Conservation (phyloP, 2,329 filamentous ascomycete species). For the Neonectria punicea region DNA sequence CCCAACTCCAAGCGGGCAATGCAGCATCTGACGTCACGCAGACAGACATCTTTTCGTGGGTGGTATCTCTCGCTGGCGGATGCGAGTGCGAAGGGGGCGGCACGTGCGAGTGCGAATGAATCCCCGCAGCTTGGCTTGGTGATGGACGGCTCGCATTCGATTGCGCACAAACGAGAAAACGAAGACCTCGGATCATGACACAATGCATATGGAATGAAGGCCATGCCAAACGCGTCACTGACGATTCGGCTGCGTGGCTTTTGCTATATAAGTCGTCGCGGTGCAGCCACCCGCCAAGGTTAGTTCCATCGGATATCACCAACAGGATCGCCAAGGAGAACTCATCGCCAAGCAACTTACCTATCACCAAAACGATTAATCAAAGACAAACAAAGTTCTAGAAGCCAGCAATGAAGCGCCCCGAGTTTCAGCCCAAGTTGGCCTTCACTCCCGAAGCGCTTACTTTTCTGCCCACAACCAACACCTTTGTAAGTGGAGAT, state of each 20-base stretch:
- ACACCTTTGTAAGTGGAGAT: constrained; percentile 34
- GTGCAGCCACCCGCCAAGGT: background rate
- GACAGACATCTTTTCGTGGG: background rate
- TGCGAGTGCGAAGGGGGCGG: background rate
- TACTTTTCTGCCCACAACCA: constrained; percentile 23
- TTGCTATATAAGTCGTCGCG: background rate
- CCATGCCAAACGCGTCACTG: background rate
- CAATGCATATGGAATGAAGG: background rate
- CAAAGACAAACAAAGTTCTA: background rate
- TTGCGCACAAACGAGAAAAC: background rate
- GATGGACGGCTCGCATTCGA: background rate
- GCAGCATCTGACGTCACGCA: background rate
- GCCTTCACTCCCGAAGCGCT: constrained; percentile 35
- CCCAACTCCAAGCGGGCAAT: background rate
- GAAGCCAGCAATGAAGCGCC: constrained; percentile 20
- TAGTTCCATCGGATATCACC: background rate
- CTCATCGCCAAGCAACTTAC: background rate
- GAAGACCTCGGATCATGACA: background rate
- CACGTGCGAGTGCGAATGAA: background rate
- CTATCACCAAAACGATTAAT: background rate
- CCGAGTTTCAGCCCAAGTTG: constrained; percentile 41
- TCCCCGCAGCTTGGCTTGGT: background rate
- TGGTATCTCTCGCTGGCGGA: background rate
- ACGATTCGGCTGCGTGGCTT: background rate
- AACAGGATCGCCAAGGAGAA: background rate